Evolutionary conservation across 2,329 filamentous ascomycete genomes (phyloP), one percentile per base, ranked within the genome.

Genomic region (Purpureocillium lavendulum): DNA sequence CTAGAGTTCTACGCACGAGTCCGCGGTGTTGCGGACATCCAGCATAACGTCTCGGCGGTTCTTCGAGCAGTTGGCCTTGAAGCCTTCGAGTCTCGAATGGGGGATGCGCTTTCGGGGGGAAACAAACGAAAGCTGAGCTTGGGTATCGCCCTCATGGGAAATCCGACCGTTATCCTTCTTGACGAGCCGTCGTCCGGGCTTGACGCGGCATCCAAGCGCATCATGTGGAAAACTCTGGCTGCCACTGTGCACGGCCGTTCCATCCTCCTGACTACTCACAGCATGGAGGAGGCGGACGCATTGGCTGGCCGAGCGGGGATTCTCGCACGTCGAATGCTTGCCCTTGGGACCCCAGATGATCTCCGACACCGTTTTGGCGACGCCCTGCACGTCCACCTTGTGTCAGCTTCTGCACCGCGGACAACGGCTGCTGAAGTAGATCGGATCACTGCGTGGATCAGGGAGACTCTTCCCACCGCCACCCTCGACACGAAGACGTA

Each of bases 211-310:
- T 83, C 87, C 0, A 96, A 96, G 60, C 77, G 90, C 32, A 75
- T 94, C 48, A 94, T 97, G 85, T 96, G 90, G 90, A 78, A 78
- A 40, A 94, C 88, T 0, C 70, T 96, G 1, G 76, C 77, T 3
- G 73, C 79, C 2, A 80, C 89, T 4, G 80, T 83, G 0, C 75
- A 79, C 0, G 87, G 87, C 0, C 76, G 89, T n/a, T 85, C 82
- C 0, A 77, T 96, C 13, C 70, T 97, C 2, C 73, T 97, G 14
- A 96, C 90, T 0, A 96, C 90, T 0, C 90, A 97, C 59, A 86
- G 79, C 36, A 95, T 96, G 88, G 89, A 96, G 58, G 90, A 96
- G 62, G 90, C 89, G 1, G 87, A 94, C 53, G 88, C 88, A 1
- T 70, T 97, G 3, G 89, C 89, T 0, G 80, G 79, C 24, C 75